These are phyloP conservation scores for Colletotrichum spinosum DNA, from an alignment of 2,329 filamentous ascomycete species.

Conservation along the genomic window DNA sequence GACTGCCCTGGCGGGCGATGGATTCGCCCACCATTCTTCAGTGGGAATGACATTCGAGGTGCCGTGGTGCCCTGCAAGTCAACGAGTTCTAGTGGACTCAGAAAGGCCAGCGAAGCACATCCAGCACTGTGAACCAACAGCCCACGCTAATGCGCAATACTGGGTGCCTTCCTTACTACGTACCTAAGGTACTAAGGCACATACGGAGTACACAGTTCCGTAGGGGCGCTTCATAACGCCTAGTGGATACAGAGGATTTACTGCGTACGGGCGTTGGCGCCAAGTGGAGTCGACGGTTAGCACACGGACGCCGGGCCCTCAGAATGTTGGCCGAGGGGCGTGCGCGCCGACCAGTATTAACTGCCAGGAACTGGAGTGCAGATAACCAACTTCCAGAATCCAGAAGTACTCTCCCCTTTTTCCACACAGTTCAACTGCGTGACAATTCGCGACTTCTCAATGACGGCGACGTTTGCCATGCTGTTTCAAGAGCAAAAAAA, in stretches of 20 bases:
- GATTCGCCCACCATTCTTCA: no score
- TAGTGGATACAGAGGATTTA: neutral
- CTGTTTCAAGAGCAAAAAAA: no score
- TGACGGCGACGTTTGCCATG: no score
- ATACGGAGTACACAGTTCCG: no score
- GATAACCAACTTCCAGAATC: neutral
- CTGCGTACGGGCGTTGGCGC: constrained; percentile 5
- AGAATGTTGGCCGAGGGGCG: neutral
- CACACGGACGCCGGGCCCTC: constrained; percentile 6
- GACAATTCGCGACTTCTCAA: no score
- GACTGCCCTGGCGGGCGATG: no score
- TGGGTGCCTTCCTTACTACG: no score
- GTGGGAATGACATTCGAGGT: neutral
- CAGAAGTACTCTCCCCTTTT: neutral
- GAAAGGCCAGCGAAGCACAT: neutral
- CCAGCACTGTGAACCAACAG: constrained; percentile 28
- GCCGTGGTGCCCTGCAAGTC: constrained; percentile 2
- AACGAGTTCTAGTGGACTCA: neutral
- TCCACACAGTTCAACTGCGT: no score
- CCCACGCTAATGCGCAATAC: neutral
- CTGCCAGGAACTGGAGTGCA: neutral
- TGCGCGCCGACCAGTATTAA: neutral
- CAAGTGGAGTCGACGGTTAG: constrained; percentile 21
- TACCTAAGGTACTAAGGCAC: no score
- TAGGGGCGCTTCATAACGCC: neutral